Conservation (phyloP, 2,329 filamentous ascomycete genomes). For the Penicillium vulpinum region DNA sequence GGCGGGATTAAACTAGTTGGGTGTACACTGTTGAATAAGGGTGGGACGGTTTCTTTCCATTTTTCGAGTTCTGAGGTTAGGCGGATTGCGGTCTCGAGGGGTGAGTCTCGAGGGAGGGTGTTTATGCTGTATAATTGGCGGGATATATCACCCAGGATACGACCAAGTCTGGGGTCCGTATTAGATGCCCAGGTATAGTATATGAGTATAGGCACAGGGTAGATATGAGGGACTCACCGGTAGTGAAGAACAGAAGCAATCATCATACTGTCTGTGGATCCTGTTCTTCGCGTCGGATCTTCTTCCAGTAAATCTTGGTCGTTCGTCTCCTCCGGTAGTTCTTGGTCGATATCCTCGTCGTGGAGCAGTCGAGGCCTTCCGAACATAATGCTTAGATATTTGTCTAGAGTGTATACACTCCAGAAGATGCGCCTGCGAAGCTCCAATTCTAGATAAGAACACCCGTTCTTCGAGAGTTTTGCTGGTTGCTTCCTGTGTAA, state of each 20-base stretch:
- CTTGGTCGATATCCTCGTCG: slow-evolving; percentile 65
- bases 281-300: slow-evolving; percentile 37
- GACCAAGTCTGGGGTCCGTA: slow-evolving; percentile 44
- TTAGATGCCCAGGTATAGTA: background rate
- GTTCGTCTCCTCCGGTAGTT: slow-evolving; percentile 56
- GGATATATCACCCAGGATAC: slow-evolving; percentile 52
- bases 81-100: slow-evolving; percentile 35
- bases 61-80: slow-evolving; percentile 37
- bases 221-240: slow-evolving; percentile 24
- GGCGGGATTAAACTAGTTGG: slow-evolving; percentile 41
- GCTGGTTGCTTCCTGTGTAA: slow-evolving; percentile 37
- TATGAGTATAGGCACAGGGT: background rate
- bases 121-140: slow-evolving; percentile 45
- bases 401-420: slow-evolving; percentile 63
- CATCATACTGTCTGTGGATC: slow-evolving; percentile 42
- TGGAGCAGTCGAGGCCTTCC: slow-evolving; percentile 62
- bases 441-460: slow-evolving; percentile 45
- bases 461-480: slow-evolving; percentile 31
- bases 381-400: slow-evolving; percentile 63
- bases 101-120: slow-evolving; percentile 29
- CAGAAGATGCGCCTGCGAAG: slow-evolving; percentile 62
- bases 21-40: slow-evolving; percentile 39
- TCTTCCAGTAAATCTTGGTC: slow-evolving; percentile 57
- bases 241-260: slow-evolving; percentile 42
- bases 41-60: slow-evolving; percentile 40